Evolutionary conservation across 148 eudicot species (phyloP).

Genomic region (Camellia granthamiana): DNA sequence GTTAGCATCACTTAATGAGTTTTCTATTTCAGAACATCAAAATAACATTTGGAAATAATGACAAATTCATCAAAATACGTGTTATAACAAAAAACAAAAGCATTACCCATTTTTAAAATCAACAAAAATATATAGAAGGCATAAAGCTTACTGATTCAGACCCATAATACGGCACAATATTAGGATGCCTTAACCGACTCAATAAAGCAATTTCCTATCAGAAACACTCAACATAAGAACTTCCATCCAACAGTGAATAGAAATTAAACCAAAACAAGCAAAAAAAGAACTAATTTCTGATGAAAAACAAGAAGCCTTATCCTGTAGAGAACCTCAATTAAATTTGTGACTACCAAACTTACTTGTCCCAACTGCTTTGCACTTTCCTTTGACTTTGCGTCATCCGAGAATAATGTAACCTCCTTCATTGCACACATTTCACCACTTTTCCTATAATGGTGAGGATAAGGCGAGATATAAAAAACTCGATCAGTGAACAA

Average conservation of each 20-base stretch:
- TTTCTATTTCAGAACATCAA: background rate
- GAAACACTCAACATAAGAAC: constrained; percentile 19
- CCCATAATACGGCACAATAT: constrained; percentile 95
- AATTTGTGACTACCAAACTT: background rate
- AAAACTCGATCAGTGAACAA: background rate
- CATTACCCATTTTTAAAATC: background rate
- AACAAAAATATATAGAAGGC: background rate
- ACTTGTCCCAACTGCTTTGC: constrained; percentile 94
- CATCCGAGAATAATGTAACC: constrained; percentile 72
- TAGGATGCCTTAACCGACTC: constrained; percentile 85
- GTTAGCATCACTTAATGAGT: background rate
- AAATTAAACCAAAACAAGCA: background rate
- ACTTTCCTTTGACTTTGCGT: constrained; percentile 96
- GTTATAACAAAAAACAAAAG: background rate
- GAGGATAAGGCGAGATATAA: background rate
- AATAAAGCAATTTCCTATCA: constrained; percentile 76
- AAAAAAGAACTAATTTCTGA: too few relatives aligned
- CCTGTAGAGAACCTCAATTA: background rate
- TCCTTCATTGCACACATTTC: constrained; percentile 99
- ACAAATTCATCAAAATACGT: background rate
- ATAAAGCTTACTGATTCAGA: constrained; percentile 67
- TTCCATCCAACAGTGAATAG: background rate
- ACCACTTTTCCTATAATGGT: constrained; percentile 67
- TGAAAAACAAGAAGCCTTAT: background rate
- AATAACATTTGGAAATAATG: background rate